Conservation (phyloP, 1,284 basidiomycete species). For the Apiotrichum siamense region DNA sequence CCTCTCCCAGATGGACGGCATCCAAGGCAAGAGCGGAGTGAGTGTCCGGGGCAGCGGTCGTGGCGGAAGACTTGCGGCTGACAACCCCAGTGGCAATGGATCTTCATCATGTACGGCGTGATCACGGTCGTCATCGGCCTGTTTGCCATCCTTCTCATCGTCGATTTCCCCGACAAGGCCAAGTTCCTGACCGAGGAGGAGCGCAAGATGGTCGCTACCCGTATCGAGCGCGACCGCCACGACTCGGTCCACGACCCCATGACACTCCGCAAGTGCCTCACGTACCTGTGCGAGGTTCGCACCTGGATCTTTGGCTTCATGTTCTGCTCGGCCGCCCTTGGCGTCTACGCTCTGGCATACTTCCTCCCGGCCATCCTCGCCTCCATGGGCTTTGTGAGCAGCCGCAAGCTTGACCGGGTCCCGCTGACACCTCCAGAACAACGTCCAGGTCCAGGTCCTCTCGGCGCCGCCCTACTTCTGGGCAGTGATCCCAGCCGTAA, state of each 20-base stretch:
- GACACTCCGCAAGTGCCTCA: conserved; percentile 36
- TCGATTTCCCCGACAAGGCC: conserved; percentile 17
- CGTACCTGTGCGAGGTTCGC: conserved; percentile 45
- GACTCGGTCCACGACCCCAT: conserved; percentile 47
- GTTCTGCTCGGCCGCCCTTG: conserved; percentile 33
- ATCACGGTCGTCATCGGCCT: conserved; percentile 11
- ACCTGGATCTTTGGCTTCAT: conserved; percentile 49
- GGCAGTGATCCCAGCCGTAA: conserved; percentile 39
- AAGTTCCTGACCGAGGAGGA: conserved; percentile 10
- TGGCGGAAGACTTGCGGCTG: not conserved
- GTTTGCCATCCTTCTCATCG: conserved; percentile 2
- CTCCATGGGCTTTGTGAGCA: conserved; percentile 13
- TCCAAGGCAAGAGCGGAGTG: not conserved
- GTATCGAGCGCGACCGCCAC: conserved; percentile 19
- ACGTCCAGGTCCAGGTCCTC: conserved; percentile 34
- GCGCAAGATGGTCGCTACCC: conserved; percentile 6
- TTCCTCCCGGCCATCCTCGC: conserved; percentile 48
- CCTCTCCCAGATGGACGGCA: conserved; percentile 7
- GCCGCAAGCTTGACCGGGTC: conserved; percentile 38
- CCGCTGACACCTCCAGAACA: conserved; percentile 7
- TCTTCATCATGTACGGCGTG: conserved; percentile 14
- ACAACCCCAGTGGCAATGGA: conserved; percentile 10
- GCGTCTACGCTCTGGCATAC: conserved; percentile 27
- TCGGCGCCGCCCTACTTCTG: conserved; percentile 45
- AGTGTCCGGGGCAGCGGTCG: not conserved